Conservation (phyloP, 164 flowering plant genomes). For the Liquidambar formosana region DNA sequence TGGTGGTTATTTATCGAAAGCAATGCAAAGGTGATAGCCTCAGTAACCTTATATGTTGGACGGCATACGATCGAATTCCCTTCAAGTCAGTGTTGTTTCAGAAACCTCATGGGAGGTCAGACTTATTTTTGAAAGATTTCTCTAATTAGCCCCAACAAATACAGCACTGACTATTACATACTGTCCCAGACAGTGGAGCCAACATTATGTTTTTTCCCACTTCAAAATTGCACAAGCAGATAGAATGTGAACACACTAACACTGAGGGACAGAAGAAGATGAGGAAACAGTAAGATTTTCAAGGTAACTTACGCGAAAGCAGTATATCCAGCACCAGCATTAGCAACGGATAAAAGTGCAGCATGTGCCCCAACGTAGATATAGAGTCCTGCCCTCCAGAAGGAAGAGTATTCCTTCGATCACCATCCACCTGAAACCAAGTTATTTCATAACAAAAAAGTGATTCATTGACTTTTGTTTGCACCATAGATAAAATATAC, state of each 20-base stretch:
- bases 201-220: background rate
- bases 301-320: slow-evolving; percentile 73
- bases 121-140: background rate
- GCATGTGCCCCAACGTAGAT: slow-evolving; percentile 61
- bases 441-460: too few species aligned
- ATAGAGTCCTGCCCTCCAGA: slow-evolving; percentile 32
- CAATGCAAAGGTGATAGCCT: too few species aligned
- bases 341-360: slow-evolving; percentile 60
- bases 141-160: background rate
- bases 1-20: too few species aligned
- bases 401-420: too few species aligned
- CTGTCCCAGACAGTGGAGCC: background rate
- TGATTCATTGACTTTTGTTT: background rate
- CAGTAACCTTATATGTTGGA: too few species aligned
- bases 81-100: too few species aligned
- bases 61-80: too few species aligned
- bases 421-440: too few species aligned
- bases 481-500: background rate
- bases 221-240: background rate
- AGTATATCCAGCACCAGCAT: slow-evolving; percentile 79
- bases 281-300: background rate
- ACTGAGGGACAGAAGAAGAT: background rate
- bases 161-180: background rate
- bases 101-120: too few species aligned
- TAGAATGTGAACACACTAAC: too few species aligned